Evolutionary conservation across 441 rosid genomes (phyloP).

Genomic region (Gossypium davidsonii): DNA sequence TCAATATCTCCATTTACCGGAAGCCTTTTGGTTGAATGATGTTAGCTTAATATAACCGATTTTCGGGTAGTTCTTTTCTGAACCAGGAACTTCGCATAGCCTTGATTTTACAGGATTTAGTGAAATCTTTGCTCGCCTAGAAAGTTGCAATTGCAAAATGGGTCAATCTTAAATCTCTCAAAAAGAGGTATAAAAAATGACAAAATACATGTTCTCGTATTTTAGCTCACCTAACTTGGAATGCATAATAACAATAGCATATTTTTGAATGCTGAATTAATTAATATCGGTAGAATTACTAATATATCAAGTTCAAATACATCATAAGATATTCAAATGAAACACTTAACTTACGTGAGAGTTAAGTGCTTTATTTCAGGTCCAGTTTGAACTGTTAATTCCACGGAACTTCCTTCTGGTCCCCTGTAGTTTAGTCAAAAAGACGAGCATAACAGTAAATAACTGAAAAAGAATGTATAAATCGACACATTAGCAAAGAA

Average conservation of each 20-base stretch:
- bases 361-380: slow-evolving; percentile 58
- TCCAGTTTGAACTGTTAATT: slow-evolving; percentile 70
- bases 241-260: not conserved
- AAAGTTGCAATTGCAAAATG: slow-evolving; percentile 16
- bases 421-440: slow-evolving; percentile 49
- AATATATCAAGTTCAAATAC: not conserved
- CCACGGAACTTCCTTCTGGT: slow-evolving; percentile 84
- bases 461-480: slow-evolving; percentile 1
- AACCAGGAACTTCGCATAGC: slow-evolving; percentile 66
- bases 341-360: slow-evolving; percentile 46
- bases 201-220: not conserved
- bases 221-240: not conserved
- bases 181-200: not conserved
- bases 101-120: slow-evolving; percentile 89
- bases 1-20: slow-evolving; percentile 39
- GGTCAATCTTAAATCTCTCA: slow-evolving; percentile 3
- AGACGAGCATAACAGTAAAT: slow-evolving; percentile 5
- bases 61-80: slow-evolving; percentile 55
- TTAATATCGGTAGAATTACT: not conserved
- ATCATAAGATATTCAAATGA: not conserved
- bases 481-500: not conserved
- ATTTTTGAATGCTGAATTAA: slow-evolving; percentile 1
- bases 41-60: slow-evolving; percentile 90
- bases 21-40: slow-evolving; percentile 81
- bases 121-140: slow-evolving; percentile 75